Conservation (phyloP, 495 filamentous ascomycete genomes). For the Xylaria scruposa region DNA sequence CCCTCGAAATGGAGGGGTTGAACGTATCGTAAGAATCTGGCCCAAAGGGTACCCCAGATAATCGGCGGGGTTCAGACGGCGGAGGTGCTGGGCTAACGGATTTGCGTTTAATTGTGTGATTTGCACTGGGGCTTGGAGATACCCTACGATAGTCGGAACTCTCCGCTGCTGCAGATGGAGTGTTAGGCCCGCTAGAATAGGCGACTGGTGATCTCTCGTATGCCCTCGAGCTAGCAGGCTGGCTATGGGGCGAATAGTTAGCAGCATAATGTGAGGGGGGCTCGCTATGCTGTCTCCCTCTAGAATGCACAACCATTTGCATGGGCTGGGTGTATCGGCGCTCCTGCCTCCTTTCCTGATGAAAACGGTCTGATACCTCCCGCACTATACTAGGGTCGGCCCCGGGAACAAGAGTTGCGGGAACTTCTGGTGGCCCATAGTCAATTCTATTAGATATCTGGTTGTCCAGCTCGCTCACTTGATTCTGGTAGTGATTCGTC, state of each 20-base stretch:
- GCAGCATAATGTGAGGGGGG: slow-evolving; percentile 40
- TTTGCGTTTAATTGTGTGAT: slow-evolving; percentile 69
- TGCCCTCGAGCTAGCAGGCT: slow-evolving; percentile 43
- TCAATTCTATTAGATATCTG: slow-evolving; percentile 34
- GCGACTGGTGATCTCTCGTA: slow-evolving; percentile 44
- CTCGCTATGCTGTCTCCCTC: slow-evolving; percentile 51
- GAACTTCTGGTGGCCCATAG: slow-evolving; percentile 59
- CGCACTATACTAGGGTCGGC: slow-evolving; percentile 66
- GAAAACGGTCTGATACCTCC: slow-evolving; percentile 60
- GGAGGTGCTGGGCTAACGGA: slow-evolving; percentile 77
- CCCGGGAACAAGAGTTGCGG: slow-evolving; percentile 72
- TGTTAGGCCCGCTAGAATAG: slow-evolving; percentile 50
- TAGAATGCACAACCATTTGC: slow-evolving; percentile 42
- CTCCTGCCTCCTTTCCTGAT: slow-evolving; percentile 53
- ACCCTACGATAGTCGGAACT: slow-evolving; percentile 55
- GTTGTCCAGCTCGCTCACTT: slow-evolving; percentile 43
- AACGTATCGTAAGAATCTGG: slow-evolving; percentile 85
- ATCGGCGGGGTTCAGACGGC: slow-evolving; percentile 57
- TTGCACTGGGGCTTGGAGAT: slow-evolving; percentile 62
- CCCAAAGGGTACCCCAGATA: slow-evolving; percentile 78
- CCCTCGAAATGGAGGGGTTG: slow-evolving; percentile 62
- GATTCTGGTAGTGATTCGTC: slow-evolving; percentile 32
- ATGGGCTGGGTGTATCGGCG: slow-evolving; percentile 50
- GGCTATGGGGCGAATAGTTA: slow-evolving; percentile 48
- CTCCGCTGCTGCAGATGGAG: slow-evolving; percentile 39